Evolutionary conservation across 2,329 filamentous ascomycete species (phyloP), one percentile per base, ranked within the genome.

Genomic region (Botrytis fabae): DNA sequence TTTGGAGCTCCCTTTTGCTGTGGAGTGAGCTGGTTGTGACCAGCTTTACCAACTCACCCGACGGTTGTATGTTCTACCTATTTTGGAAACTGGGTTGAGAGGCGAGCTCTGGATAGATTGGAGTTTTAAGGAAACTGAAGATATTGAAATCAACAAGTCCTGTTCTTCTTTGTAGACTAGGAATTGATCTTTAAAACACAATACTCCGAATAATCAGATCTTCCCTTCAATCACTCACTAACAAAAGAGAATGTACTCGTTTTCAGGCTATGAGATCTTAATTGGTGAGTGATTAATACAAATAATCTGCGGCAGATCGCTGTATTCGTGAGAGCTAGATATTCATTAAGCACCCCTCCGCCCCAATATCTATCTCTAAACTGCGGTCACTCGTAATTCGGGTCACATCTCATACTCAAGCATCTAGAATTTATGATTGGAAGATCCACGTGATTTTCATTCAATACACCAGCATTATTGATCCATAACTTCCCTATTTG

Each of bases 221-320:
- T 51, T n/a, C 22, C 12, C 0, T 51, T n/a, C 46, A n/a, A 14
- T 12, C 4, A 4, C 0, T 6, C 5, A 51, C 1, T 25, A 25
- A 51, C 6, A 14, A 25, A 14, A 25, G 22, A n/a, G 10, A 25
- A n/a, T 10, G 0, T 12, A 25, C 9, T 2, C 6, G 0, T n/a
- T 51, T 38, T n/a, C 22, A 6, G 46, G 1, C 46, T 25, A 4
- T 25, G 9, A 48, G 46, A n/a, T 51, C 25, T 1, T 51, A 10
- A 1, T 51, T 5, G 10, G 22, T n/a, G 22, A 51, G 22, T 12
- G 46, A 51, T 51, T 0, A 4, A n/a, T 0, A n/a, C 10, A 51
- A 4, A 51, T 25, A 51, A 8, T 51, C 46, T 51, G 10, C 10
- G 1, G 46, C 10, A 51, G 22, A 6, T 25, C 22, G 22, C 46